Conservation (phyloP, 2,329 filamentous ascomycete genomes). For the Fusarium ramigenum region DNA sequence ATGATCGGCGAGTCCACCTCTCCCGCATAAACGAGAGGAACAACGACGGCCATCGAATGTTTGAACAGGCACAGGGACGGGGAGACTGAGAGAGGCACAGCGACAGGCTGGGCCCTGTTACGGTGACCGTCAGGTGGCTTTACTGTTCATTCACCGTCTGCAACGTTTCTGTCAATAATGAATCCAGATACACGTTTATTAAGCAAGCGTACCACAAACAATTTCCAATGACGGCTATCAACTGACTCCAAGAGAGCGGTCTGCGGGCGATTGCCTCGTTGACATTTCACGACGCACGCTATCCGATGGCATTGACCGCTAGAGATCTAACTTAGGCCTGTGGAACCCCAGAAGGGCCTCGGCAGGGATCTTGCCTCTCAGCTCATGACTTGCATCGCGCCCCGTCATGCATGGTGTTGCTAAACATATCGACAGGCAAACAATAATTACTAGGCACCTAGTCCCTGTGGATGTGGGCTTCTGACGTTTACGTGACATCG, state of each 20-base stretch:
- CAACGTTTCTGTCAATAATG: slow-evolving; percentile 15
- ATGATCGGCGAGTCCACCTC: slow-evolving; percentile 26
- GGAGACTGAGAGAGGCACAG: background rate
- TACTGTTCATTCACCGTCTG: background rate
- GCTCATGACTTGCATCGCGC: slow-evolving; percentile 28
- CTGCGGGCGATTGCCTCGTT: slow-evolving; percentile 26
- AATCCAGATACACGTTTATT: background rate
- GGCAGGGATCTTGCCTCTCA: slow-evolving; percentile 28
- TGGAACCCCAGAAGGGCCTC: slow-evolving; percentile 6
- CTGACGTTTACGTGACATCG: slow-evolving; percentile 11
- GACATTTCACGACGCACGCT: slow-evolving; percentile 1
- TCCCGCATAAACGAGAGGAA: slow-evolving; percentile 35
- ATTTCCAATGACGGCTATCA: background rate
- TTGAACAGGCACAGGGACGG: background rate
- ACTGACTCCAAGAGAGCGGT: slow-evolving; percentile 28
- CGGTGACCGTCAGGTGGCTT: background rate
- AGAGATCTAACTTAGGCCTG: slow-evolving; percentile 5
- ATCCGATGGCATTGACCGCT: slow-evolving; percentile 35
- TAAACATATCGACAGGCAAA: slow-evolving; percentile 32
- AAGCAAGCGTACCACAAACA: background rate
- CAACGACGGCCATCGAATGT: slow-evolving; percentile 16
- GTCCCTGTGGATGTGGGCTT: background rate
- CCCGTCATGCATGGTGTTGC: slow-evolving; percentile 25
- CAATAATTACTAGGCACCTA: background rate
- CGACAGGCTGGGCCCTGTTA: background rate